Evolutionary conservation across 2,329 filamentous ascomycete genomes (phyloP).

Genomic region (Hypoxylon sp.): DNA sequence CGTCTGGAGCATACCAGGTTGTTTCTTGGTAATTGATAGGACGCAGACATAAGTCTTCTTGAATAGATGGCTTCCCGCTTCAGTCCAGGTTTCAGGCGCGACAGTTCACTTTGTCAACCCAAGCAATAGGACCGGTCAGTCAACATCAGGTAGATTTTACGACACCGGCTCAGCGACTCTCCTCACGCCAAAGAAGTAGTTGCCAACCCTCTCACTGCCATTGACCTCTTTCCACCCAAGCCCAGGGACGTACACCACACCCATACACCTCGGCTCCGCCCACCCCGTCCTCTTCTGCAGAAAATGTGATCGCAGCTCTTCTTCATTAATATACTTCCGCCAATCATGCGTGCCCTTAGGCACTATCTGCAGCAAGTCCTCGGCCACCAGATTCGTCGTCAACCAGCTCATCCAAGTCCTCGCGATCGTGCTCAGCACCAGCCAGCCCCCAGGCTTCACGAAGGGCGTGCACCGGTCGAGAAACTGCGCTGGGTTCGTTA

Average conservation of each 20-base stretch:
- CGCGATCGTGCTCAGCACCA: slow-evolving; percentile 91
- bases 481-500: slow-evolving; percentile 78
- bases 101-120: no score
- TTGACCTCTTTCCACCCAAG: slow-evolving; percentile 86
- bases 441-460: slow-evolving; percentile 90
- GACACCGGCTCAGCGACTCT: slow-evolving; percentile 30
- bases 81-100: no score
- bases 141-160: no score
- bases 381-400: slow-evolving; percentile 90
- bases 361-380: slow-evolving; percentile 87
- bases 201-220: slow-evolving; percentile 86
- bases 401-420: slow-evolving; percentile 89
- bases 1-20: no score
- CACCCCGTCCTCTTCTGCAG: slow-evolving; percentile 61
- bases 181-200: slow-evolving; percentile 90
- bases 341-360: slow-evolving; percentile 95
- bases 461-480: slow-evolving; percentile 76
- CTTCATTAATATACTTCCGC: slow-evolving; percentile 91
- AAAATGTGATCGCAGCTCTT: slow-evolving; percentile 72
- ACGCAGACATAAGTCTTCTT: no score
- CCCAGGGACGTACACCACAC: slow-evolving; percentile 89
- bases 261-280: slow-evolving; percentile 70
- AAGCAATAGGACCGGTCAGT: not conserved
- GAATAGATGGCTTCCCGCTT: no score
- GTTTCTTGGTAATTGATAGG: no score